phyloP scores from a whole-genome alignment of 768 basidiomycete species.

The Hydnomerulius pinastri region DNA sequence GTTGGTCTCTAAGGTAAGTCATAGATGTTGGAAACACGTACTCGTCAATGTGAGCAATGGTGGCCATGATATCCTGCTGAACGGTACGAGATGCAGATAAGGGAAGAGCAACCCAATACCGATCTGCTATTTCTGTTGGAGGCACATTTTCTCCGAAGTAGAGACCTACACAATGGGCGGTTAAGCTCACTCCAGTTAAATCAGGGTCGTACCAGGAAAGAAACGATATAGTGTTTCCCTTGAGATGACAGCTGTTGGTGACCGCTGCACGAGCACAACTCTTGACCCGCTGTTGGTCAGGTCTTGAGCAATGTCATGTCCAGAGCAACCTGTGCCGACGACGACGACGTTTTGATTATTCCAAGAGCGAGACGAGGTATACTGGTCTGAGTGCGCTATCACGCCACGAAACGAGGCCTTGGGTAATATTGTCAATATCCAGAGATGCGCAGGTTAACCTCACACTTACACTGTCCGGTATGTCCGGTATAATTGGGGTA shows the following conservation, averaged over 20 bases:
- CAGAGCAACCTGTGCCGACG: slow-evolving; percentile 15
- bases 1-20: neutral
- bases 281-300: slow-evolving; percentile 1
- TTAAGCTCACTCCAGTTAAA: neutral
- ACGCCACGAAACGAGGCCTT: slow-evolving; percentile 3
- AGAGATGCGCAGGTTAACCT: neutral
- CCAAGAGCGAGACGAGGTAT: neutral
- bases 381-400: slow-evolving; percentile 2
- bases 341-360: slow-evolving; percentile 1
- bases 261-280: slow-evolving; percentile 9
- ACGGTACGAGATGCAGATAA: slow-evolving; percentile 1
- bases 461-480: neutral
- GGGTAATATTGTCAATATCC: neutral
- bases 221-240: slow-evolving; percentile 6
- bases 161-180: neutral
- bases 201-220: slow-evolving; percentile 1
- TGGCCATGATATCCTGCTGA: neutral
- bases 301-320: slow-evolving; percentile 14
- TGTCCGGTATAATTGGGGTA: neutral
- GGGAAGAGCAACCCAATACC: slow-evolving; percentile 10
- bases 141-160: slow-evolving; percentile 9
- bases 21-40: too few relatives aligned
- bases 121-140: slow-evolving; percentile 10
- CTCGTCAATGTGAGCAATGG: slow-evolving; percentile 4
- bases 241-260: slow-evolving; percentile 8